Base-by-base conservation (phyloP, 192 early-diverging fungal species). In the Entomortierella parvispora region DNA sequence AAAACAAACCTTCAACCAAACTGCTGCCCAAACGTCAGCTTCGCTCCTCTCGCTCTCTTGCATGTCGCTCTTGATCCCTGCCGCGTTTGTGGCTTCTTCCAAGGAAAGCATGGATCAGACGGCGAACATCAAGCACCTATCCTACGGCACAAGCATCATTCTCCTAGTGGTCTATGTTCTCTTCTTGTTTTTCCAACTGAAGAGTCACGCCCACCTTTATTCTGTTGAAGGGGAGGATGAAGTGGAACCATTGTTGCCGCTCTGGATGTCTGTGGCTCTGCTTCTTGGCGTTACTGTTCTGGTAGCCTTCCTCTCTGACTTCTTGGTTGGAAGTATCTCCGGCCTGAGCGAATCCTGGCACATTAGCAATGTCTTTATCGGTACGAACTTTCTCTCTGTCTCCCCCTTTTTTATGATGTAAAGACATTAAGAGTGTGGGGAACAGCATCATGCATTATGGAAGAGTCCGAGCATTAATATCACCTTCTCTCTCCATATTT, bases 141-240 rank as follows among this genome's bases (percentile, higher is more conserved):
- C 85, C 34, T 87, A 89, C 34, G 91, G 89, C 7, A 90, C 88
- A 0, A 82, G 91, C n/a, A 71, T 93, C 46, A 84, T 94, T 3
- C 64, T 93, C 25, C 81, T 93, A 29, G 25, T 88, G 5, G 87
- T 93, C 31, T 93, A 92, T 56, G 46, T 87, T 9, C 58, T 93
- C 50, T 92, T 86, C 54, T 62, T 98, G 48, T 37, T 93, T 4
- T 99, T 98, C 87, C 95, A 95, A 85, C 87, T 99, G 25, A 90
- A 90, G 59, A 96, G 94, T 7, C 94, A 98, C 80, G 82, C 71
- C n/a, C 80, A 86, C 58, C 59, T 86, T n/a, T 83, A 77, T 51
- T 54, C 34, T 42, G 34, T 42, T 43, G 79, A 63, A 55, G 76
- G 20, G 1, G 83, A 85, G 6, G 86, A 89, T 18, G 84, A 89